Evolutionary conservation across 129 eudicot species (phyloP), one percentile per base, ranked within the genome.

Genomic region (Saposhnikovia divaricata): DNA sequence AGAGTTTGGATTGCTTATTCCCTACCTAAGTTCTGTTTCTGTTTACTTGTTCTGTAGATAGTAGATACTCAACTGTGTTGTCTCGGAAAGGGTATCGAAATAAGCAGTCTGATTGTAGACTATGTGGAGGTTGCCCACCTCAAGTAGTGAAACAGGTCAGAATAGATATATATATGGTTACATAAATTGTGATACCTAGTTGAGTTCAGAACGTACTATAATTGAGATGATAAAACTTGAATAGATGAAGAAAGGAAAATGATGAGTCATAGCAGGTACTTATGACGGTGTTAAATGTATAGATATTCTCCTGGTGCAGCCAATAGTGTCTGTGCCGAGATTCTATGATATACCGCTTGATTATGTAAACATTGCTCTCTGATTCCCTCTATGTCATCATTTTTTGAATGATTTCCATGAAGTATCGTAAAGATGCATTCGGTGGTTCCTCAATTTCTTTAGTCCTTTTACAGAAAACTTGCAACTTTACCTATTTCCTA

Each of bases 251-350:
- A 61, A 25, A 61, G 69, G 69, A 61, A 61, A n/a, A 61, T 61
- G 69, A 61, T 61, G 69, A 61, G 15, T 25, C 69, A 61, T 61
- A 61, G 69, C 69, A 61, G 69, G 69, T 61, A 61, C 69, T 61
- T 61, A 61, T 61, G 69, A 61, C 34, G 69, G 69, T 61, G 25
- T n/a, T 25, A n/a, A 61, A n/a, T 25, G 16, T 61, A 28, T 61
- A 61, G 69, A 61, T 61, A 61, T 61, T 61, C 69, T 61, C 69
- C 69, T 61, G 69, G 69, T 61, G 69, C 15, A 61, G 69, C 34
- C 69, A n/a, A 11, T n/a, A 3, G 14, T 61, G 69, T 34, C 37
- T 61, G 31, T 61, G 69, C 69, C 6, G 69, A 61, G 69, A 61
- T 61, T 61, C 69, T 61, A 25, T 61, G 15, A n/a, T 9, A 25